These are phyloP conservation scores for Alternaria panax DNA, from an alignment of 2,329 filamentous ascomycete genomes.

Conservation along the genomic window DNA sequence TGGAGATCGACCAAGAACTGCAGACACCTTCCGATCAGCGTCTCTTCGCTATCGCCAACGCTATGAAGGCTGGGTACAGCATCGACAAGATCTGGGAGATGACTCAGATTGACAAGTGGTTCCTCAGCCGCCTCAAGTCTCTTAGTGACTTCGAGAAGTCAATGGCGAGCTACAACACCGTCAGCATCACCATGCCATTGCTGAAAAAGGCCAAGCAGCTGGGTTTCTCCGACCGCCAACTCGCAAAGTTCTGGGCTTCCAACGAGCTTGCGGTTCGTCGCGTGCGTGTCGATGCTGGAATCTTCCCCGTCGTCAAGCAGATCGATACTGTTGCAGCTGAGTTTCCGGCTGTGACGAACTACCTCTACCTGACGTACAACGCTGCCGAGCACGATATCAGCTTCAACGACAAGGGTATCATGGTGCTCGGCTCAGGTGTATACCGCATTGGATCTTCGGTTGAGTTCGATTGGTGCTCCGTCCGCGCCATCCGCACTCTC, in stretches of 20 bases:
- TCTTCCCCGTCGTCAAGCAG: slow-evolving; percentile 92
- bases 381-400: slow-evolving; percentile 81
- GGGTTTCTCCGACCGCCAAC: slow-evolving; percentile 91
- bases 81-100: slow-evolving; percentile 98
- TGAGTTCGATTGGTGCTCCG: slow-evolving; percentile 99
- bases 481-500: slow-evolving; percentile 89
- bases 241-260: slow-evolving; percentile 92
- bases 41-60: slow-evolving; percentile 96
- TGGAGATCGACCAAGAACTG: slow-evolving; percentile 94
- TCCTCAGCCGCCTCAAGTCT: slow-evolving; percentile 88
- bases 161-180: slow-evolving; percentile 74
- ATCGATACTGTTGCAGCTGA: slow-evolving; percentile 98
- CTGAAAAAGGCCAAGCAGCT: slow-evolving; percentile 89
- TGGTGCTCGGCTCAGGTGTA: slow-evolving; percentile 95
- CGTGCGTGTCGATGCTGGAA: slow-evolving; percentile 82
- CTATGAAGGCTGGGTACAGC: slow-evolving; percentile 91
- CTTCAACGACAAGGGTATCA: slow-evolving; percentile 90
- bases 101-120: slow-evolving; percentile 99
- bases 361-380: slow-evolving; percentile 96
- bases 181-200: slow-evolving; percentile 68
- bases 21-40: slow-evolving; percentile 98
- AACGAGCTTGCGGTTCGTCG: slow-evolving; percentile 91
- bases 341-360: slow-evolving; percentile 94
- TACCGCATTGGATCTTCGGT: slow-evolving; percentile 98
- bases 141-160: slow-evolving; percentile 86